phyloP scores from a whole-genome alignment of 345 rosid genomes.

The Eucalyptus sp. region DNA sequence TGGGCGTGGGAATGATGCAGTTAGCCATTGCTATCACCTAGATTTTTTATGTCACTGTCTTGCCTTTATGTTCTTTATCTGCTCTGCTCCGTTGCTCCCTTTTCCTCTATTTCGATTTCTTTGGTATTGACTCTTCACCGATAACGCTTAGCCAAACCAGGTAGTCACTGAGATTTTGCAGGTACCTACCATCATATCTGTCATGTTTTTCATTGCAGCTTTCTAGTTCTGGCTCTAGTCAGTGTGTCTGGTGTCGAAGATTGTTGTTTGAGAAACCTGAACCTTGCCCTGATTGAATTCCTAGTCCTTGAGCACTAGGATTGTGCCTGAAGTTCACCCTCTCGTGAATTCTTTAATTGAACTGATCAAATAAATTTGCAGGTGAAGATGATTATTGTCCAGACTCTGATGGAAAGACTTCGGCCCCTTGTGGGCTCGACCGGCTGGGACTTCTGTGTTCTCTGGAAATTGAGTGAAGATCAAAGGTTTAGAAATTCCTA shows the following conservation, averaged over 20 bases:
- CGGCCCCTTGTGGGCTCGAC: slow-evolving; percentile 57
- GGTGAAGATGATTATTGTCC: slow-evolving; percentile 28
- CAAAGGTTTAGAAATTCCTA: slow-evolving; percentile 42
- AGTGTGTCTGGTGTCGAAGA: not conserved
- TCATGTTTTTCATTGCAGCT: not conserved
- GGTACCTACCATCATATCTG: not conserved
- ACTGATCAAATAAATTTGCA: not conserved
- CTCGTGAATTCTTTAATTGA: not conserved
- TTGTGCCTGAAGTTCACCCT: not conserved
- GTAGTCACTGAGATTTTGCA: slow-evolving; percentile 4
- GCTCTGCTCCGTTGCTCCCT: slow-evolving; percentile 1
- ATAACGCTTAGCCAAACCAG: slow-evolving; percentile 1
- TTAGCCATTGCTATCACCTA: slow-evolving; percentile 9
- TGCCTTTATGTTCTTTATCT: not conserved
- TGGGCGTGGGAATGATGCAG: not conserved
- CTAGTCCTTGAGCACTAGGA: not conserved
- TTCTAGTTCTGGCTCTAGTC: not conserved
- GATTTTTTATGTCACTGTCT: not conserved
- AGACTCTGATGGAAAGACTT: slow-evolving; percentile 50
- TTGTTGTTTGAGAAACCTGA: not conserved
- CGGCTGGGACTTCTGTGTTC: slow-evolving; percentile 78
- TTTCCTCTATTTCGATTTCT: not conserved
- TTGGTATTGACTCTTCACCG: not conserved
- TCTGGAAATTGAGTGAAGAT: slow-evolving; percentile 75
- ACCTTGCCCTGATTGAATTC: not conserved